These are phyloP conservation scores for Gnaphalium uliginosum DNA, from an alignment of 129 eudicot genomes.

Conservation along the genomic window DNA sequence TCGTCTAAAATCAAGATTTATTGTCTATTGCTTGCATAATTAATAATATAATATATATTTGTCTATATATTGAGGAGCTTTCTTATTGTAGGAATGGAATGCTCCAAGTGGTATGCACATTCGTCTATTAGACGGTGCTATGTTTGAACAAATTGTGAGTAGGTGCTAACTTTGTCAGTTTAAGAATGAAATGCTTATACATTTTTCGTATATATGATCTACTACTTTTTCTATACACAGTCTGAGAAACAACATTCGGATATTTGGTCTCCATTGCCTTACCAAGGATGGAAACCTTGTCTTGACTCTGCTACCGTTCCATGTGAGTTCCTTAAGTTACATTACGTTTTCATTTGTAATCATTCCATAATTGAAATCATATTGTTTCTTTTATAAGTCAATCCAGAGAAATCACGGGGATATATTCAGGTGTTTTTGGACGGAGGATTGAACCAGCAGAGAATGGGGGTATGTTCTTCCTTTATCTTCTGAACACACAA, in stretches of 20 bases:
- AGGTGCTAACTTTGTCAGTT: slow-evolving; percentile 32
- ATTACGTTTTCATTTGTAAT: neutral
- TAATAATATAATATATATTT: too few species aligned
- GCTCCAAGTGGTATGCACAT: slow-evolving; percentile 73
- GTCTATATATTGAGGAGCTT: slow-evolving; percentile 1
- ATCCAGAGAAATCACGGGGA: slow-evolving; percentile 59
- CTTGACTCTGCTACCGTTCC: slow-evolving; percentile 32
- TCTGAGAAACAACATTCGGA: slow-evolving; percentile 47
- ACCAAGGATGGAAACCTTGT: slow-evolving; percentile 79
- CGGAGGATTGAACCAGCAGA: slow-evolving; percentile 93
- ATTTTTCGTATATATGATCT: slow-evolving; percentile 16
- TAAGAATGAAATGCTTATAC: slow-evolving; percentile 5
- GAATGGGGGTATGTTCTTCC: slow-evolving; percentile 71
- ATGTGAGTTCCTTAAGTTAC: slow-evolving; percentile 40
- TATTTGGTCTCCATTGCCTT: slow-evolving; percentile 66
- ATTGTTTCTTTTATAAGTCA: slow-evolving; percentile 38
- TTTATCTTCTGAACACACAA: slow-evolving; percentile 12
- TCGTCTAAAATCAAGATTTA: slow-evolving; percentile 5
- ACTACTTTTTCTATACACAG: slow-evolving; percentile 27
- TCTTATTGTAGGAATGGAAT: slow-evolving; percentile 78
- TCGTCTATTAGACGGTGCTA: slow-evolving; percentile 60
- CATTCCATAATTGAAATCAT: neutral
- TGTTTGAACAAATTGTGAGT: slow-evolving; percentile 72
- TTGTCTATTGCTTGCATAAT: neutral
- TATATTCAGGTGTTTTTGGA: slow-evolving; percentile 93